Evolutionary conservation across 1,284 basidiomycete species (phyloP).

Genomic region (Neolentinus lepideus): DNA sequence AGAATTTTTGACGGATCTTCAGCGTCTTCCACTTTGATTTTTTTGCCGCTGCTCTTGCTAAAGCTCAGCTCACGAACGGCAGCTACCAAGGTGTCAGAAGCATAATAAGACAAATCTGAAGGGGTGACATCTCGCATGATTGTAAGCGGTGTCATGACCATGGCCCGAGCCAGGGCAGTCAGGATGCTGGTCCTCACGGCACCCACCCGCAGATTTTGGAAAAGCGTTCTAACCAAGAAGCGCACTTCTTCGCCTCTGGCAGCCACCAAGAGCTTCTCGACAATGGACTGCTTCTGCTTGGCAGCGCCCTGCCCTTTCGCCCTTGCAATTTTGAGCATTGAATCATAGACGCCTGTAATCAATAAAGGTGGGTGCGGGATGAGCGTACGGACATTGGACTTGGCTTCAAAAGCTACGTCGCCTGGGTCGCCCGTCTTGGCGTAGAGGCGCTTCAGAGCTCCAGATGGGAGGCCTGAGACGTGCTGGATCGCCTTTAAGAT

Average conservation of each 20-base stretch:
- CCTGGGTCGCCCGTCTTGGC: constrained; percentile 65
- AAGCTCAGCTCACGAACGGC: constrained; percentile 25
- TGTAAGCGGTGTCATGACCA: constrained; percentile 55
- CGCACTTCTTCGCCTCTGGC: constrained; percentile 84
- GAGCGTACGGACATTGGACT: constrained; percentile 71
- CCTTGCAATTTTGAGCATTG: constrained; percentile 56
- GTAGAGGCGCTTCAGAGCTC: constrained; percentile 62
- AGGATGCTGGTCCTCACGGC: constrained; percentile 84
- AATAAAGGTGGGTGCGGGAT: constrained; percentile 67
- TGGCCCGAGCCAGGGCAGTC: constrained; percentile 76
- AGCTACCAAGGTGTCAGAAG: constrained; percentile 29
- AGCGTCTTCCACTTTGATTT: constrained; percentile 37
- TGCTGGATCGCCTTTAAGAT: constrained; percentile 79
- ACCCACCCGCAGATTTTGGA: constrained; percentile 80
- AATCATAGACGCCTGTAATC: constrained; percentile 57
- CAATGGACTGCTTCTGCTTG: constrained; percentile 71
- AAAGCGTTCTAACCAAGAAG: constrained; percentile 78
- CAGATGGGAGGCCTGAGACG: constrained; percentile 70
- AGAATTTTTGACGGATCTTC: constrained; percentile 34
- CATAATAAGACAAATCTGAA: constrained; percentile 26
- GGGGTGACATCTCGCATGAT: not conserved
- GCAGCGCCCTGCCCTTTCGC: constrained; percentile 72
- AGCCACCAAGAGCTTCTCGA: constrained; percentile 78
- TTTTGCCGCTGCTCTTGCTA: constrained; percentile 22
- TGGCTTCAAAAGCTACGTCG: constrained; percentile 82